Evolutionary conservation across 805 yeast species (phyloP).

Genomic region (Candida succiphila): DNA sequence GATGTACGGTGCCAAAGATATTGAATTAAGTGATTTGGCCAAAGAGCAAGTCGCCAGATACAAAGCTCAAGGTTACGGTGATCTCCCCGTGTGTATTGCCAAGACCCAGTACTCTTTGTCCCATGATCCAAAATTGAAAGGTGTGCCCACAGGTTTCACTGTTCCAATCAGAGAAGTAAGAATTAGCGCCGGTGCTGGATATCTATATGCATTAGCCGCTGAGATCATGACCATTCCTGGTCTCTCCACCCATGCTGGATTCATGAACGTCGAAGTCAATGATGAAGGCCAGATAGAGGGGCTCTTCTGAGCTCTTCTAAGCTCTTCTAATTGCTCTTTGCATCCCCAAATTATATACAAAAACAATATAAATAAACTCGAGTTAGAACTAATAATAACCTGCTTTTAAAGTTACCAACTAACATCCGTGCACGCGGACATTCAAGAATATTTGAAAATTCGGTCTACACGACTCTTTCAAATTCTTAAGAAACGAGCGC

Average conservation of each 20-base stretch:
- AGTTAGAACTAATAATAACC: too few species aligned
- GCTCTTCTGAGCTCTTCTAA: slow-evolving; percentile 40
- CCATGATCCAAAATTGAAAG: slow-evolving; percentile 74
- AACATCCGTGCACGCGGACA: too few species aligned
- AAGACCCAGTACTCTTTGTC: slow-evolving; percentile 80
- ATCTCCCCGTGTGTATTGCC: slow-evolving; percentile 77
- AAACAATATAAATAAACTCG: too few species aligned
- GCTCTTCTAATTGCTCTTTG: too few species aligned
- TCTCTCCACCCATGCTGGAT: slow-evolving; percentile 76
- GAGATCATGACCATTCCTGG: slow-evolving; percentile 85
- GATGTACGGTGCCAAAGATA: slow-evolving; percentile 70
- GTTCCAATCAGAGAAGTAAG: slow-evolving; percentile 78
- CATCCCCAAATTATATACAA: too few species aligned
- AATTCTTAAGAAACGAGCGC: too few species aligned
- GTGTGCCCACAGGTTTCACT: slow-evolving; percentile 72
- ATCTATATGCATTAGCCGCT: slow-evolving; percentile 76
- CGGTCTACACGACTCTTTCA: too few species aligned
- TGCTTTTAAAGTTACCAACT: too few species aligned
- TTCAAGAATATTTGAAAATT: too few species aligned
- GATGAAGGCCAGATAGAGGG: slow-evolving; percentile 80
- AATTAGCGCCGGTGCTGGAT: slow-evolving; percentile 84
- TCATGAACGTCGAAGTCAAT: slow-evolving; percentile 77
- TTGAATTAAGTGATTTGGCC: slow-evolving; percentile 63
- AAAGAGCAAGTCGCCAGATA: slow-evolving; percentile 57
- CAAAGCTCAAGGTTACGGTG: slow-evolving; percentile 65